Evolutionary conservation across 2,329 filamentous ascomycete genomes (phyloP).

Genomic region (Colletotrichum lentis): DNA sequence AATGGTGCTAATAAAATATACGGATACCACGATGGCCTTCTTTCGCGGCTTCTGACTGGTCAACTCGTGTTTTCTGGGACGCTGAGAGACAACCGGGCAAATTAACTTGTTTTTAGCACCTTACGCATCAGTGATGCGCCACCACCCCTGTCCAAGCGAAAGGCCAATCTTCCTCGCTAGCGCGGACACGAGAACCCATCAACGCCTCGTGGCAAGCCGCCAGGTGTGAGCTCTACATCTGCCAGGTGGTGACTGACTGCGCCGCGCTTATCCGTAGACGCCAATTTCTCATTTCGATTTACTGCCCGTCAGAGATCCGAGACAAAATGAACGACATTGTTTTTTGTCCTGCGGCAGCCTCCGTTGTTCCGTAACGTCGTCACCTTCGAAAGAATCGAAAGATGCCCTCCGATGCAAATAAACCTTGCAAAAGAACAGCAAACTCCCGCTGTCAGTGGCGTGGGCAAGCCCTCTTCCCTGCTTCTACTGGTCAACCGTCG

Average conservation of each 20-base stretch:
- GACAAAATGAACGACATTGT: too few species aligned
- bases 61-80: slow-evolving; percentile 3
- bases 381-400: too few species aligned
- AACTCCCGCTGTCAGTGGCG: slow-evolving; percentile 36
- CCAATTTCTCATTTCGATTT: neutral
- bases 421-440: slow-evolving; percentile 31
- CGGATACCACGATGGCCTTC: neutral
- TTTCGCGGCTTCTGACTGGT: slow-evolving; percentile 14
- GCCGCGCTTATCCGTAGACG: neutral
- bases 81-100: slow-evolving; percentile 38
- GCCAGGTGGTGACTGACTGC: neutral
- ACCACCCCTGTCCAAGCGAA: slow-evolving; percentile 20
- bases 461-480: slow-evolving; percentile 1
- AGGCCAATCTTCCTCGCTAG: slow-evolving; percentile 25
- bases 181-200: slow-evolving; percentile 23
- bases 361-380: too few species aligned
- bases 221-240: neutral
- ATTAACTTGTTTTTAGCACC: slow-evolving; percentile 39
- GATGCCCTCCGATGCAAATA: slow-evolving; percentile 1
- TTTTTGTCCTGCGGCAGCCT: too few species aligned
- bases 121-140: neutral
- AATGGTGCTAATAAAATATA: slow-evolving; percentile 21
- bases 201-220: slow-evolving; percentile 14
- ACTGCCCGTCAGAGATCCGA: too few species aligned
- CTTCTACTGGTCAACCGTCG: slow-evolving; percentile 32